A percentile compares a stretch with the other conserved stretches of the same genome.
Evolutionary conservation across 108 stramenopile genomes (phyloP).

Genomic region (Discostella stelligeroides): DNA sequence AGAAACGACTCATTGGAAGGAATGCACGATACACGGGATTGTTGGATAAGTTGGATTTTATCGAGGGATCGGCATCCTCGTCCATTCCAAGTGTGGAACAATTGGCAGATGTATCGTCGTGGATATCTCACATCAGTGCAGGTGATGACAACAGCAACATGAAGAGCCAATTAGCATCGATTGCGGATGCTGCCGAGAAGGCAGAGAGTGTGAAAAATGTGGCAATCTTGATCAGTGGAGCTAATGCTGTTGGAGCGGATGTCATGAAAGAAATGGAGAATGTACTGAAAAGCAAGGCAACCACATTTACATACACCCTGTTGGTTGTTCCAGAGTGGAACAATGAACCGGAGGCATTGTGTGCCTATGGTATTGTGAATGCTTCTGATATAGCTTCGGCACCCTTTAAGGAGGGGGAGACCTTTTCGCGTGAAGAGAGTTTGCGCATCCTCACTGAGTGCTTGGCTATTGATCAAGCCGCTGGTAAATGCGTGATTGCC

Average conservation of each 20-base stretch:
- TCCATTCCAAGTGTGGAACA: slow-evolving; percentile 58
- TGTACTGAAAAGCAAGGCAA: slow-evolving; percentile 53
- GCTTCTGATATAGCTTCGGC: slow-evolving; percentile 35
- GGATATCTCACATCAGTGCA: slow-evolving; percentile 63
- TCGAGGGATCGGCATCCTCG: slow-evolving; percentile 21
- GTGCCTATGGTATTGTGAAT: slow-evolving; percentile 59
- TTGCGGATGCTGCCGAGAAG: slow-evolving; percentile 49
- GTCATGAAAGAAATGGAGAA: slow-evolving; percentile 48
- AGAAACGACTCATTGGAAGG: slow-evolving; percentile 87
- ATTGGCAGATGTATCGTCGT: slow-evolving; percentile 64
- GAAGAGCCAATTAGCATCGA: slow-evolving; percentile 27
- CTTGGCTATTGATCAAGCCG: slow-evolving; percentile 67
- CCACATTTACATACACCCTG: slow-evolving; percentile 68
- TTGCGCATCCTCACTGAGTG: slow-evolving; percentile 77
- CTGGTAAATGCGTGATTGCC: slow-evolving; percentile 53
- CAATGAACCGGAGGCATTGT: slow-evolving; percentile 68
- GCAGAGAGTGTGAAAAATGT: slow-evolving; percentile 68
- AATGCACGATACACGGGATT: slow-evolving; percentile 90
- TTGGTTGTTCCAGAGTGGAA: slow-evolving; percentile 68
- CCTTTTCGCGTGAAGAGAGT: slow-evolving; percentile 77
- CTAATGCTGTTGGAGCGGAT: slow-evolving; percentile 36
- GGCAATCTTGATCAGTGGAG: slow-evolving; percentile 69
- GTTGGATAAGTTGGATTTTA: slow-evolving; percentile 82
- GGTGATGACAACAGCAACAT: slow-evolving; percentile 44
- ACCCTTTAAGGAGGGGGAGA: slow-evolving; percentile 45